Percentiles rank a stretch among this genome's conserved stretches.
Conservation (phyloP, 495 filamentous ascomycete species). For the Aspergillus coremiiformis region DNA sequence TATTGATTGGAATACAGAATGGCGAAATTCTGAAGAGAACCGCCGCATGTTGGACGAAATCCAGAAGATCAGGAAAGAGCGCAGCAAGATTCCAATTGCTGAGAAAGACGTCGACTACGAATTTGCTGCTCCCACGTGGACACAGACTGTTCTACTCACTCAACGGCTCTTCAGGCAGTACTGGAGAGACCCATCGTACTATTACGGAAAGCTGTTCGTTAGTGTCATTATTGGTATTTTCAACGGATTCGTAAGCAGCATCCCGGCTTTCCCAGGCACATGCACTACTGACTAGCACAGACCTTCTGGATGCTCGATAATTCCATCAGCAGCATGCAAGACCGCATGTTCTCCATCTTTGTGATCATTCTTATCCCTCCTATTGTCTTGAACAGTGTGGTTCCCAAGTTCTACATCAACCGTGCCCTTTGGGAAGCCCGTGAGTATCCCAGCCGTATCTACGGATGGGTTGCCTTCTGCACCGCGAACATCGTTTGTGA, state of each 20-base stretch:
- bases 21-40: conserved; percentile 54
- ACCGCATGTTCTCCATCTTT: conserved; percentile 73
- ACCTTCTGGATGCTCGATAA: conserved; percentile 73
- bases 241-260: conserved; percentile 55
- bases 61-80: conserved; percentile 46
- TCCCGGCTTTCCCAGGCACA: not conserved
- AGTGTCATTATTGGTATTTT: conserved; percentile 61
- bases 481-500: conserved; percentile 71
- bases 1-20: conserved; percentile 66
- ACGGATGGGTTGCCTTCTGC: conserved; percentile 76
- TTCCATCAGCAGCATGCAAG: conserved; percentile 63
- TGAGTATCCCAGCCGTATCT: conserved; percentile 70
- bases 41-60: conserved; percentile 51
- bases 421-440: conserved; percentile 67
- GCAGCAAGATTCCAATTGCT: conserved; percentile 41
- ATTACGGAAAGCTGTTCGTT: conserved; percentile 67
- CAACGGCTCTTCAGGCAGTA: conserved; percentile 61
- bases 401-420: conserved; percentile 78
- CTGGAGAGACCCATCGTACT: conserved; percentile 66
- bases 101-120: conserved; percentile 40
- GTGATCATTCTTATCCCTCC: conserved; percentile 68
- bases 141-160: conserved; percentile 54
- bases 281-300: conserved; percentile 1
- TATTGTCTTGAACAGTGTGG: conserved; percentile 65
- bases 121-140: conserved; percentile 55